Percentiles rank a stretch among this genome's conserved stretches.
These are phyloP conservation scores for Podospora bellae-mahoneyi DNA, from an alignment of 495 filamentous ascomycete genomes.

Conservation along the genomic window DNA sequence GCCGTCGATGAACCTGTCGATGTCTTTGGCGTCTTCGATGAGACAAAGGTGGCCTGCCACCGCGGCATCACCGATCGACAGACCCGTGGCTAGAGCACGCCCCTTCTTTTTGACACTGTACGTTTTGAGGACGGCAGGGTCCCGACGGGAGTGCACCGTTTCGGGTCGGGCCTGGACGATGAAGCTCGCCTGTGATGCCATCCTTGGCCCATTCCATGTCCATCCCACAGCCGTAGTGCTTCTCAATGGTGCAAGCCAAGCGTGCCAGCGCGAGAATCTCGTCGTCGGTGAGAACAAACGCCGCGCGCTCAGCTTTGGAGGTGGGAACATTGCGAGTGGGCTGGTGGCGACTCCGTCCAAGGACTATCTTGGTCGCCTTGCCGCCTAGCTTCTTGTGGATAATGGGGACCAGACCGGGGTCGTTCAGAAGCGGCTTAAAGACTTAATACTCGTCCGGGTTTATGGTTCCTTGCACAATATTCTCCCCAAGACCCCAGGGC, in stretches of 20 bases:
- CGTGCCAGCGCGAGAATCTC: conserved; percentile 38
- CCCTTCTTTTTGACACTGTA: conserved; percentile 32
- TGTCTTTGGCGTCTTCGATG: conserved; percentile 30
- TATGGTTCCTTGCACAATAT: conserved; percentile 38
- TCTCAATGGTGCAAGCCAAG: conserved; percentile 37
- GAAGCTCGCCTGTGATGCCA: conserved; percentile 33
- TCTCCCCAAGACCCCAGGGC: conserved; percentile 40
- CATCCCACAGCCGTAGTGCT: conserved; percentile 39
- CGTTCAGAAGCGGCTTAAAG: conserved; percentile 33
- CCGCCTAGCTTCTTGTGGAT: conserved; percentile 27
- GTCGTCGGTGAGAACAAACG: conserved; percentile 31
- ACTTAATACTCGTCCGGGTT: conserved; percentile 42
- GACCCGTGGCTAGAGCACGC: conserved; percentile 26
- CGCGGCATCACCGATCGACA: conserved; percentile 36
- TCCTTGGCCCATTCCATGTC: conserved; percentile 44
- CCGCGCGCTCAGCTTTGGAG: conserved; percentile 35
- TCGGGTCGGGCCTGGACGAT: conserved; percentile 41
- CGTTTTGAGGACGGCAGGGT: conserved; percentile 31
- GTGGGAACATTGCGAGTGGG: conserved; percentile 37
- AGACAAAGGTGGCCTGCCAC: conserved; percentile 35
- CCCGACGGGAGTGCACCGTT: conserved; percentile 36
- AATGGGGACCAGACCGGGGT: conserved; percentile 23
- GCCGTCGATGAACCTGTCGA: conserved; percentile 33
- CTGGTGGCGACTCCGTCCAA: conserved; percentile 15
- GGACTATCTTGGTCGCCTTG: conserved; percentile 28